A percentile compares a stretch with the other conserved stretches of the same genome.
Conservation (phyloP, 2,329 filamentous ascomycete genomes). For the Penicillium sp. region DNA sequence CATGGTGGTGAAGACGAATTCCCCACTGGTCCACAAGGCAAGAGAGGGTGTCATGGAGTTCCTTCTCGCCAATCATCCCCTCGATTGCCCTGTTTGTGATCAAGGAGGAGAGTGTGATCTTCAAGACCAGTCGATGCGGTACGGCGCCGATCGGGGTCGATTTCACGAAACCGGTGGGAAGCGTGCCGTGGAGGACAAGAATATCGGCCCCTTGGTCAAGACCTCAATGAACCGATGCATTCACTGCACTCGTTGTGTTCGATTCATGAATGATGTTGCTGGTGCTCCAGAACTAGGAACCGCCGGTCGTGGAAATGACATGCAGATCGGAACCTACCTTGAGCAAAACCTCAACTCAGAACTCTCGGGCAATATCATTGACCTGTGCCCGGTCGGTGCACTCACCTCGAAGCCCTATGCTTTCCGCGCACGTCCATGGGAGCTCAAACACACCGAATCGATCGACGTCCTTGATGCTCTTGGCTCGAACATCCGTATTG, state of each 20-base stretch:
- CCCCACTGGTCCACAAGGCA: slow-evolving; percentile 92
- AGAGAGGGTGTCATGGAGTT: slow-evolving; percentile 99
- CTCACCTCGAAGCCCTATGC: slow-evolving; percentile 97
- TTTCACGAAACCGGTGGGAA: slow-evolving; percentile 97
- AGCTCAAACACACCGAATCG: slow-evolving; percentile 92
- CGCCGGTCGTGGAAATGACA: slow-evolving; percentile 89
- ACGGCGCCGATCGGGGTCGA: slow-evolving; percentile 89
- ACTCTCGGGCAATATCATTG: slow-evolving; percentile 94
- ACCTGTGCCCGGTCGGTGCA: slow-evolving; percentile 95
- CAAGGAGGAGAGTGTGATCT: slow-evolving; percentile 99
- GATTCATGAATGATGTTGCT: slow-evolving; percentile 96
- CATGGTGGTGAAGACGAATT: slow-evolving; percentile 99
- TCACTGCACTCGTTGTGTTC: slow-evolving; percentile 96
- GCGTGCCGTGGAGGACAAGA: slow-evolving; percentile 98
- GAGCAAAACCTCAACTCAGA: slow-evolving; percentile 93
- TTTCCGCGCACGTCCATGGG: slow-evolving; percentile 95
- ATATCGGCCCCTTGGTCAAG: slow-evolving; percentile 96
- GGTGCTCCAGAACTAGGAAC: slow-evolving; percentile 94
- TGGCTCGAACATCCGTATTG: slow-evolving; percentile 91
- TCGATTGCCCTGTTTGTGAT: slow-evolving; percentile 97
- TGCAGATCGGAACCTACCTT: slow-evolving; percentile 97
- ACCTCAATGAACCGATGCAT: slow-evolving; percentile 99
- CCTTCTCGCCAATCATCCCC: slow-evolving; percentile 88
- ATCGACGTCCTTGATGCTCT: slow-evolving; percentile 91
- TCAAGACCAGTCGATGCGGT: slow-evolving; percentile 99